phyloP scores from a whole-genome alignment of 108 stramenopile species.

The Nannochloropsis oceanica region DNA sequence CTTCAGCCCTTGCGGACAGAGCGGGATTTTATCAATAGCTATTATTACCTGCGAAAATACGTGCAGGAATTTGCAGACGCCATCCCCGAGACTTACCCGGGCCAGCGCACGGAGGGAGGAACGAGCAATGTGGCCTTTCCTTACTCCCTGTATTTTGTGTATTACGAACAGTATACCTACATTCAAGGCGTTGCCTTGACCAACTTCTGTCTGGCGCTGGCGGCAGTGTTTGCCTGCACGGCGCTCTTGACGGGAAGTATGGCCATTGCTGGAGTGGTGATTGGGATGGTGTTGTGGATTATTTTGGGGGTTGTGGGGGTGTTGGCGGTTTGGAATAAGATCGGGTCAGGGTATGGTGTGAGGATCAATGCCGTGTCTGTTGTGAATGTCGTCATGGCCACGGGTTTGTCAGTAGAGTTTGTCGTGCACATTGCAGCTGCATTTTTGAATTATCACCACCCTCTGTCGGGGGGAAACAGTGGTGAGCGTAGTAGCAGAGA shows the following conservation, averaged over 20 bases:
- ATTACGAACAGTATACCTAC: conserved; percentile 39
- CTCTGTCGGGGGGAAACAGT: background rate
- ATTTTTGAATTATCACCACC: background rate
- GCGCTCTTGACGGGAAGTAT: conserved; percentile 5
- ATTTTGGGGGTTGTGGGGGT: conserved; percentile 23
- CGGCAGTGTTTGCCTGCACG: conserved; percentile 21
- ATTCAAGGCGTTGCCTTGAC: conserved; percentile 30
- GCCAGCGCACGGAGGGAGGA: background rate
- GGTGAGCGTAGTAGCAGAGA: background rate
- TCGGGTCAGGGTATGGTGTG: conserved; percentile 9
- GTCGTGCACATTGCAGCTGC: conserved; percentile 28
- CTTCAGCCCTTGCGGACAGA: conserved; percentile 26
- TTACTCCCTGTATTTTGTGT: conserved; percentile 37
- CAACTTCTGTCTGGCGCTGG: conserved; percentile 19
- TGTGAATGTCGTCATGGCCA: conserved; percentile 36
- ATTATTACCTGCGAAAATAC: conserved; percentile 16
- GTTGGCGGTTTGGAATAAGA: background rate
- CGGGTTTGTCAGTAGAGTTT: conserved; percentile 34
- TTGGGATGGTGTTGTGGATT: conserved; percentile 21
- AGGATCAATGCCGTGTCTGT: conserved; percentile 37
- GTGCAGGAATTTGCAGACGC: conserved; percentile 5
- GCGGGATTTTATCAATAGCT: conserved; percentile 22
- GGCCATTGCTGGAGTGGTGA: conserved; percentile 8
- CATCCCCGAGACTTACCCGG: conserved; percentile 13
- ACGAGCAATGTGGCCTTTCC: conserved; percentile 32